Conservation (phyloP, 208 protist species). For the Trypanosoma avium region DNA sequence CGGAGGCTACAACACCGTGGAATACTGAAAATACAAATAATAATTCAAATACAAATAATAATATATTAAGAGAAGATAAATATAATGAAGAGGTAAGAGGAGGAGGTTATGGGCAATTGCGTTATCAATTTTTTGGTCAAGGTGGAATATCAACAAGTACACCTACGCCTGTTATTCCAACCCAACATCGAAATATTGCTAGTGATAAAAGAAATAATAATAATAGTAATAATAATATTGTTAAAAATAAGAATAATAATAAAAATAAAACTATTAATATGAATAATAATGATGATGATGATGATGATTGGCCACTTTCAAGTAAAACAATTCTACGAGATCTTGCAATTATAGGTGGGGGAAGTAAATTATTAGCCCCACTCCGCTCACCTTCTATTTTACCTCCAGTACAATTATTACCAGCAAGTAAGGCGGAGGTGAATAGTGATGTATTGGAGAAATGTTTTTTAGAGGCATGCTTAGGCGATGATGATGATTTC, state of each 20-base stretch:
- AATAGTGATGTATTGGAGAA: slow-evolving; percentile 53
- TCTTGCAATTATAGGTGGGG: slow-evolving; percentile 43
- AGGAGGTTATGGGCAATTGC: background rate
- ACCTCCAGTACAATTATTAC: slow-evolving; percentile 50
- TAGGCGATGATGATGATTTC: slow-evolving; percentile 41
- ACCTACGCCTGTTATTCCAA: background rate
- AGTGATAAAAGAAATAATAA: no score
- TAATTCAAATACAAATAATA: no score
- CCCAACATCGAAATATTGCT: no score
- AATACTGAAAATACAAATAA: no score
- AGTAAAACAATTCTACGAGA: background rate
- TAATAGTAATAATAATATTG: background rate
- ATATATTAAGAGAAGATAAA: no score
- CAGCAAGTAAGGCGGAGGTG: slow-evolving; percentile 53
- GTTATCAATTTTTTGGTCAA: slow-evolving; percentile 57
- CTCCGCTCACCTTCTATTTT: slow-evolving; percentile 36
- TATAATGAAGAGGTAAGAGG: no score
- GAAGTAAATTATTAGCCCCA: slow-evolving; percentile 48
- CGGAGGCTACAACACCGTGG: slow-evolving; percentile 50
- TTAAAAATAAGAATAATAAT: background rate
- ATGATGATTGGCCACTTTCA: background rate
- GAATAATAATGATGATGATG: slow-evolving; percentile 17
- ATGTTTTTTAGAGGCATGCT: slow-evolving; percentile 45
- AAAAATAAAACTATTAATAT: slow-evolving; percentile 2
- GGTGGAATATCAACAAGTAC: slow-evolving; percentile 37